Conservation (phyloP, 768 basidiomycete genomes). For the Tylopilus felleus region DNA sequence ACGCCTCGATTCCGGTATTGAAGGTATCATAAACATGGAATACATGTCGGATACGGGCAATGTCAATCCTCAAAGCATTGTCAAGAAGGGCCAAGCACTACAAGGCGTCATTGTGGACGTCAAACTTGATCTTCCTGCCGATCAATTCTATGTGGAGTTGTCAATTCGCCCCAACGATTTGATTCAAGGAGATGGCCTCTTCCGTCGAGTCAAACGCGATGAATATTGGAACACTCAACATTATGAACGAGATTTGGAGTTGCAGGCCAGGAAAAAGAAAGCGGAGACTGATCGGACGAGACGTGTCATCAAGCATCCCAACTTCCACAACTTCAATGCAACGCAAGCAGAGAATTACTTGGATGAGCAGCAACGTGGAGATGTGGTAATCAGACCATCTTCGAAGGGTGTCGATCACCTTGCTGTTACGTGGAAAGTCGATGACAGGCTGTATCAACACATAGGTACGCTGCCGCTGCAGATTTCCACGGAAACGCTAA, state of each 20-base stretch:
- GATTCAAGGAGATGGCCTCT: slow-evolving; percentile 55
- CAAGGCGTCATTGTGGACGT: slow-evolving; percentile 75
- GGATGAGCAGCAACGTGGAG: slow-evolving; percentile 88
- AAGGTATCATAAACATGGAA: slow-evolving; percentile 65
- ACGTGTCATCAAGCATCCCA: slow-evolving; percentile 94
- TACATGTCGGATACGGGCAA: slow-evolving; percentile 53
- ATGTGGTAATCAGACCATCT: slow-evolving; percentile 94
- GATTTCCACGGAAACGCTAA: slow-evolving; percentile 4
- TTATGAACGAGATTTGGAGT: slow-evolving; percentile 64
- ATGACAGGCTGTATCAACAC: slow-evolving; percentile 93
- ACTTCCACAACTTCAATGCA: slow-evolving; percentile 94
- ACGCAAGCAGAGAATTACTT: slow-evolving; percentile 86
- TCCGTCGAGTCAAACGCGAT: slow-evolving; percentile 58
- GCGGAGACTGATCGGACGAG: slow-evolving; percentile 76
- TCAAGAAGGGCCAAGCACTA: slow-evolving; percentile 78
- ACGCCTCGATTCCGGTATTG: slow-evolving; percentile 90
- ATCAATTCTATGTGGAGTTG: slow-evolving; percentile 67
- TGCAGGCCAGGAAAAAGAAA: slow-evolving; percentile 78
- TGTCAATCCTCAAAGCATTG: slow-evolving; percentile 41
- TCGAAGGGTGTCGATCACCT: slow-evolving; percentile 92
- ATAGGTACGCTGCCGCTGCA: slow-evolving; percentile 60
- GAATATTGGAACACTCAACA: slow-evolving; percentile 63
- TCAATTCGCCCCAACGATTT: slow-evolving; percentile 67
- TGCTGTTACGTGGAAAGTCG: slow-evolving; percentile 99
- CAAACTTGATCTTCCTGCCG: slow-evolving; percentile 56